Evolutionary conservation across 805 yeast genomes (phyloP).

Genomic region (Alloascoidea hylecoeti): DNA sequence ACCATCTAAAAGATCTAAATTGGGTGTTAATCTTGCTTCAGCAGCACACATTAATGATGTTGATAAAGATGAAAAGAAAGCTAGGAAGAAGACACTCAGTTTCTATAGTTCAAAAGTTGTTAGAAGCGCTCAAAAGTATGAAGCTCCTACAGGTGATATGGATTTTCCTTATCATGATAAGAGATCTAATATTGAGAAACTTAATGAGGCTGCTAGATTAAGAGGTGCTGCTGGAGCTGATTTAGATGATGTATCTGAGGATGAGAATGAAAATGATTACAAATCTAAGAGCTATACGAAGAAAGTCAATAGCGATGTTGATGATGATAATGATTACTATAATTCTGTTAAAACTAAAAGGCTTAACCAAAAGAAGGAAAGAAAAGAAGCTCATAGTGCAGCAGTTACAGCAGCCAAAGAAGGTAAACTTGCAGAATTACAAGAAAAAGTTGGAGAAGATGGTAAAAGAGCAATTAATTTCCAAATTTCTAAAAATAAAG

Average conservation of each 20-base stretch:
- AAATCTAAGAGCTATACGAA: conserved; percentile 9
- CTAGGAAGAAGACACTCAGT: conserved; percentile 69
- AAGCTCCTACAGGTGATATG: conserved; percentile 62
- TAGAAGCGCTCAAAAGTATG: conserved; percentile 41
- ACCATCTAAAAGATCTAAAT: conserved; percentile 9
- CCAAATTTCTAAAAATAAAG: conserved; percentile 93
- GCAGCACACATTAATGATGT: conserved; percentile 60
- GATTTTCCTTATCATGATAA: conserved; percentile 91
- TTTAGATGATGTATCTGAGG: conserved; percentile 40
- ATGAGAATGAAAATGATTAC: conserved; percentile 24
- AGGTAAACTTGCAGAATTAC: conserved; percentile 65
- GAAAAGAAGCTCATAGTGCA: conserved; percentile 48
- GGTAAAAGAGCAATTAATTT: conserved; percentile 93
- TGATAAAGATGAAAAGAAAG: conserved; percentile 75
- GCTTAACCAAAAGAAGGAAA: conserved; percentile 31
- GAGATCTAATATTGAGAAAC: conserved; percentile 76
- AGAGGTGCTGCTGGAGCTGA: conserved; percentile 61
- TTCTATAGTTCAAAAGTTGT: conserved; percentile 96
- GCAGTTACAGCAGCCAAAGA: conserved; percentile 75
- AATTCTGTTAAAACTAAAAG: conserved; percentile 34
- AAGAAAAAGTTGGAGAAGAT: conserved; percentile 47
- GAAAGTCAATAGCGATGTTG: conserved; percentile 12
- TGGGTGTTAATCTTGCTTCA: conserved; percentile 51
- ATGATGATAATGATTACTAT: conserved; percentile 39
- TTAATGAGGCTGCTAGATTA: conserved; percentile 75